Conservation (phyloP, 306 rosid species). For the Elaeagnus macrophylla region DNA sequence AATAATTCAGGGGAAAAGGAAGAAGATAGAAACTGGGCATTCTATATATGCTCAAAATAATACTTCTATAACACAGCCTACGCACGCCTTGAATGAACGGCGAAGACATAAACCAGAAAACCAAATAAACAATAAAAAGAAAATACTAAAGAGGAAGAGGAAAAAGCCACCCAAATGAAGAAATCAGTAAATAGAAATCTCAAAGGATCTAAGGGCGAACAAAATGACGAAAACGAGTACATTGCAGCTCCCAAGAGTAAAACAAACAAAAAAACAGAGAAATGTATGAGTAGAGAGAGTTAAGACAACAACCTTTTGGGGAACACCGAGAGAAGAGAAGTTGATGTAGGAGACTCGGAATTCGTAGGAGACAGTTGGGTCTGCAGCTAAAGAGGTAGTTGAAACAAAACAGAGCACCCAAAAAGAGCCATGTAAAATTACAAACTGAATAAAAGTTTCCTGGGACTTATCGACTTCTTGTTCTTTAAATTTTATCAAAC, state of each 20-base stretch:
- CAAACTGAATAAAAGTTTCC: background rate
- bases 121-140: no score
- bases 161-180: no score
- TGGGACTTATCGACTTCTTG: background rate
- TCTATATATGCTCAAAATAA: no score
- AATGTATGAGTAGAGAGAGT: background rate
- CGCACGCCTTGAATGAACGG: no score
- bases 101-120: no score
- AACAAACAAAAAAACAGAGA: background rate
- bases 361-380: constrained; percentile 46
- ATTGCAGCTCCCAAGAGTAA: no score
- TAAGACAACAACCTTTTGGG: constrained; percentile 49
- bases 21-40: background rate
- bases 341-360: constrained; percentile 57
- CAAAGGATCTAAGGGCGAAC: no score
- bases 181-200: no score
- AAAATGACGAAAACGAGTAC: no score
- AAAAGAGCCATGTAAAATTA: constrained; percentile 28
- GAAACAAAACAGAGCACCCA: constrained; percentile 27
- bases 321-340: constrained; percentile 72
- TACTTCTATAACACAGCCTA: no score
- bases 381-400: constrained; percentile 40
- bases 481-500: background rate
- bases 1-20: background rate
- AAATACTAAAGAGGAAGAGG: no score